Evolutionary conservation across 495 filamentous ascomycete species (phyloP).

Genomic region (Bryoglossum gracile): DNA sequence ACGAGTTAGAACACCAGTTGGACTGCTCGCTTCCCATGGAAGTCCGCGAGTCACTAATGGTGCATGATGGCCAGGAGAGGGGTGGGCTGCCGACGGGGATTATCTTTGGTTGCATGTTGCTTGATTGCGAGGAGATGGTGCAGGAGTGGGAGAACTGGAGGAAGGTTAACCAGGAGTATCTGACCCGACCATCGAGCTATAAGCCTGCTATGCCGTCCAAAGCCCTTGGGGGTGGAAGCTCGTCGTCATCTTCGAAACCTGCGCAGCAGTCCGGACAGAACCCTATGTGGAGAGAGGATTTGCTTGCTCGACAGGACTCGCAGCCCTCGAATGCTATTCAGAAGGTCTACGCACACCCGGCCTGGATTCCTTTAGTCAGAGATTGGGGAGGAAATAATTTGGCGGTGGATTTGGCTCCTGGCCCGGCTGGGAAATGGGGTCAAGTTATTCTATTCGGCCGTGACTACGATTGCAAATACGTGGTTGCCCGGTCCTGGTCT

Average conservation of each 20-base stretch:
- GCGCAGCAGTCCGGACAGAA: conserved; percentile 43
- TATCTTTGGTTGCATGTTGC: conserved; percentile 87
- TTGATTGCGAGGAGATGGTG: conserved; percentile 97
- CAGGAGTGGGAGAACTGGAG: conserved; percentile 98
- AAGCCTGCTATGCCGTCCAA: conserved; percentile 56
- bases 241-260: conserved; percentile 39
- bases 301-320: conserved; percentile 77
- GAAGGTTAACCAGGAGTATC: conserved; percentile 81
- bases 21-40: conserved; percentile 93
- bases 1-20: conserved; percentile 91
- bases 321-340: conserved; percentile 82
- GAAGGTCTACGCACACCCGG: conserved; percentile 88
- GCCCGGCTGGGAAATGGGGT: conserved; percentile 85
- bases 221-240: conserved; percentile 57
- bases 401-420: conserved; percentile 88
- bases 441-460: conserved; percentile 95
- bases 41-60: conserved; percentile 80
- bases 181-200: conserved; percentile 48
- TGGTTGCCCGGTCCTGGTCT: conserved; percentile 88
- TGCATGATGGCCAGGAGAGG: conserved; percentile 95
- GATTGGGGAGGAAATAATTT: conserved; percentile 99
- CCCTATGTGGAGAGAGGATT: conserved; percentile 71
- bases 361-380: conserved; percentile 91
- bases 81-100: conserved; percentile 86
- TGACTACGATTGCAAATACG: conserved; percentile 98